A percentile compares a stretch with the other conserved stretches of the same genome.
phyloP scores from a whole-genome alignment of 192 early-diverging fungal species.

The Pilaira anomala region DNA sequence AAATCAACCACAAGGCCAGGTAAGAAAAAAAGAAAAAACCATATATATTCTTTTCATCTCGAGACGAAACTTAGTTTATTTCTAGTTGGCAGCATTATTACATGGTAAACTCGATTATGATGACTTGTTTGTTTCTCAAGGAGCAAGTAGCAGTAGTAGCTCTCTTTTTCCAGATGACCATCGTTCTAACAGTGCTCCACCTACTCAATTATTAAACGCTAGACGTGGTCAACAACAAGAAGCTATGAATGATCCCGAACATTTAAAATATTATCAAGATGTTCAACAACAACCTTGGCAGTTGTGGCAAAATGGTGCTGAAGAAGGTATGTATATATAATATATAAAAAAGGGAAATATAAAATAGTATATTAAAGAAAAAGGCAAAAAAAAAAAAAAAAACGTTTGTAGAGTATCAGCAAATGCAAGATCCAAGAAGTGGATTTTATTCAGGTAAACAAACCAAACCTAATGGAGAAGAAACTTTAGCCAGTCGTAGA shows the following conservation, averaged over 20 bases:
- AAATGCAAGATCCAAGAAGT: background rate
- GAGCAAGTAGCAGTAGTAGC: background rate
- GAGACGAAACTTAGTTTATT: background rate
- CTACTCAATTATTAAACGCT: conserved; percentile 36
- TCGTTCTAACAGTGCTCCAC: conserved; percentile 75
- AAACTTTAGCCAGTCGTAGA: conserved; percentile 8
- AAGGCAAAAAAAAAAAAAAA: background rate
- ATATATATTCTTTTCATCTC: conserved; percentile 2
- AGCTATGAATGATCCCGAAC: conserved; percentile 1
- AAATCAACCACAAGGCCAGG: conserved; percentile 59
- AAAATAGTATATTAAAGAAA: background rate
- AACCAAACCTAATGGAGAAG: conserved; percentile 1
- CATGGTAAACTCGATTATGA: conserved; percentile 50
- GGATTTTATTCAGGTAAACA: conserved; percentile 19
- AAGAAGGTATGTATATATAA: too few relatives aligned
- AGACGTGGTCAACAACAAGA: background rate
- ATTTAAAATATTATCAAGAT: conserved; percentile 9
- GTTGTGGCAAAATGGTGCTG: conserved; percentile 16
- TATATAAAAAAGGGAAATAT: background rate
- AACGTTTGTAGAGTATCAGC: too few relatives aligned
- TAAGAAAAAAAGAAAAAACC: background rate
- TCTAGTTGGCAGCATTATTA: conserved; percentile 45
- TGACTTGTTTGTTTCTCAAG: conserved; percentile 7
- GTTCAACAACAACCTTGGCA: conserved; percentile 16
- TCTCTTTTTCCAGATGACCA: conserved; percentile 44